phyloP scores from a whole-genome alignment of 2,329 filamentous ascomycete genomes.

The Sphaerostilbella broomeana region DNA sequence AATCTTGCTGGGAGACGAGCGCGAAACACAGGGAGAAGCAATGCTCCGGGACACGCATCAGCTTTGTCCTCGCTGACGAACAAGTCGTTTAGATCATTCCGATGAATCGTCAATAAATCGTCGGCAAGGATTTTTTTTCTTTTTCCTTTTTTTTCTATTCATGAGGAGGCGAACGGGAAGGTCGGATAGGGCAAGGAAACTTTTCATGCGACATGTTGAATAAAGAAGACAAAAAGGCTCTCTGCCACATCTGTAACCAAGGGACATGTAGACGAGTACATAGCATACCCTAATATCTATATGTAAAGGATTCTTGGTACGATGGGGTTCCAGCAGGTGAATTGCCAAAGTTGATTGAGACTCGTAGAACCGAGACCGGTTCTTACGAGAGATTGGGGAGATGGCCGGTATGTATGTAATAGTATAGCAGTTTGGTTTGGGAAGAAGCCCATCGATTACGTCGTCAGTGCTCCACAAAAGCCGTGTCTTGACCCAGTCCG shows the following conservation, averaged over 20 bases:
- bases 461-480: constrained; percentile 5
- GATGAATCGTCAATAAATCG: constrained; percentile 22
- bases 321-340: too few species aligned
- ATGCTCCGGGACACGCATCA: constrained; percentile 18
- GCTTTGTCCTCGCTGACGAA: constrained; percentile 35
- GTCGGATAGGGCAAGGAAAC: constrained; percentile 14
- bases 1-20: constrained; percentile 44
- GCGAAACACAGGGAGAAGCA: constrained; percentile 36
- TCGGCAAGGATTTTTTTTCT: constrained; percentile 12
- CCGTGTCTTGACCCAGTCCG: not conserved
- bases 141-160: too few species aligned
- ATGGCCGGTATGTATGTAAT: constrained; percentile 2
- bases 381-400: not conserved
- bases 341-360: too few species aligned
- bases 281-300: constrained; percentile 14
- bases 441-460: constrained; percentile 1
- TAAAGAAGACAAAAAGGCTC: constrained; percentile 19
- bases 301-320: not conserved
- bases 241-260: constrained; percentile 15
- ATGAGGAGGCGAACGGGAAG: constrained; percentile 18
- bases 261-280: constrained; percentile 15
- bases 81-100: constrained; percentile 38
- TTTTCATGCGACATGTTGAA: constrained; percentile 14
- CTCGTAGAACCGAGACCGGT: not conserved
- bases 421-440: too few species aligned